Evolutionary conservation across 1,139 yeast species (phyloP), one percentile per base, ranked within the genome.

Genomic region (Nakaseomyces sp.): DNA sequence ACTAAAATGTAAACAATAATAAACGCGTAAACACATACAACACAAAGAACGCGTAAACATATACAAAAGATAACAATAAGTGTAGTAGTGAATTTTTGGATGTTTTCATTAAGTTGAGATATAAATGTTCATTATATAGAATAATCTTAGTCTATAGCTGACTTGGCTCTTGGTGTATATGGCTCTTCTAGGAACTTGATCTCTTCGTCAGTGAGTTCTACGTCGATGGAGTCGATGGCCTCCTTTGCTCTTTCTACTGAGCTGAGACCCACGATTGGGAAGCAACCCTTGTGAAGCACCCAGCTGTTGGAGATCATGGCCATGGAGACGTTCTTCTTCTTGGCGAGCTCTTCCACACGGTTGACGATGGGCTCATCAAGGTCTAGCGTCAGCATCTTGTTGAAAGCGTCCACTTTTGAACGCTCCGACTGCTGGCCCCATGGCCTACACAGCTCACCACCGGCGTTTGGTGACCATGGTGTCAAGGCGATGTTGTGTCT

Each of bases 271-370:
- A 79, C 71, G 49, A 78, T 73, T 2, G 81, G 79, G 28, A 54
- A 46, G 7, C 63, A 53, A 6, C 80, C 80, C 56, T 77, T 77
- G 37, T 64, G 48, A 5, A 76, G 49, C 4, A 67, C 67, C 79
- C 81, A 78, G 5, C 79, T 75, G n/a, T 72, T 67, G 5, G 81
- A 68, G 15, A 78, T 58, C 18, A 64, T 63, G 1, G 80, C 75
- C 81, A 76, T 77, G 8, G 71, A 56, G 16, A 65, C 68, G 17
- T 58, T 61, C 38, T 63, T 57, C 52, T 70, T 70, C 50, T 65
- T 62, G n/a, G 82, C 70, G 4, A 79, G 33, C 50, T 71, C 69
- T 56, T 77, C 79, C 15, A 78, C 77, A 20, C 81, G 60, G 16
- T 57, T 51, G 42, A 77, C 59, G 43, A 76, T 73, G 13, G 64